These are phyloP conservation scores for Zygosaccharomyces sapae DNA, from an alignment of 1,139 yeast genomes.

Conservation along the genomic window DNA sequence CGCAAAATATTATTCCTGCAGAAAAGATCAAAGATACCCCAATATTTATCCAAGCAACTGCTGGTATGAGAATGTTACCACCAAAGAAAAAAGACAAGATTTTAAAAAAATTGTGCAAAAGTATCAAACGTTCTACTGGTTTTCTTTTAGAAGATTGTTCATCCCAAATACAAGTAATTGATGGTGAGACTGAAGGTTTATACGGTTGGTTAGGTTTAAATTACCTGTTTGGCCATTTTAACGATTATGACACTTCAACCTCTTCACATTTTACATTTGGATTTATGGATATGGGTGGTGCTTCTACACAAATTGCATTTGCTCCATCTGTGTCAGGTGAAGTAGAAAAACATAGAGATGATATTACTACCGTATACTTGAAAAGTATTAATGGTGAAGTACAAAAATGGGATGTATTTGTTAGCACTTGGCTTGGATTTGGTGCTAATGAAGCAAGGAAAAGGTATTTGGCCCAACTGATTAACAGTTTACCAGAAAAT, in stretches of 20 bases:
- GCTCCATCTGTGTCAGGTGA: constrained; percentile 57
- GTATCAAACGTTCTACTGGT: constrained; percentile 45
- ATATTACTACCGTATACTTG: constrained; percentile 53
- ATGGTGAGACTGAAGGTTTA: constrained; percentile 75
- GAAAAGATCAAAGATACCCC: constrained; percentile 57
- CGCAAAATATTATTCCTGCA: constrained; percentile 55
- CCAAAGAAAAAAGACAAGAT: constrained; percentile 45
- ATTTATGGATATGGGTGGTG: constrained; percentile 91
- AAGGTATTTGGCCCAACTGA: constrained; percentile 55
- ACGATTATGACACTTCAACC: constrained; percentile 41
- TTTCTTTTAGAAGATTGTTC: constrained; percentile 52
- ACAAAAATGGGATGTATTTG: constrained; percentile 69
- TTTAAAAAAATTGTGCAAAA: constrained; percentile 49
- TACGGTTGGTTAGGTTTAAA: constrained; percentile 79
- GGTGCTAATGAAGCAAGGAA: constrained; percentile 78
- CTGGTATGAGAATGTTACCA: constrained; percentile 72
- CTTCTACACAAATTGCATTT: constrained; percentile 76
- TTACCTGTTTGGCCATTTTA: constrained; percentile 56
- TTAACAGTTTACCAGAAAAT: constrained; percentile 42
- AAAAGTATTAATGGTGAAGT: constrained; percentile 56
- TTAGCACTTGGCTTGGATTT: constrained; percentile 79
- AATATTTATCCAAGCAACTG: constrained; percentile 69
- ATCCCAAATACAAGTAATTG: constrained; percentile 64
- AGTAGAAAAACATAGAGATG: constrained; percentile 55
- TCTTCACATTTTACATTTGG: constrained; percentile 55